phyloP scores from a whole-genome alignment of 768 basidiomycete species.

The Tricholoma sp. region DNA sequence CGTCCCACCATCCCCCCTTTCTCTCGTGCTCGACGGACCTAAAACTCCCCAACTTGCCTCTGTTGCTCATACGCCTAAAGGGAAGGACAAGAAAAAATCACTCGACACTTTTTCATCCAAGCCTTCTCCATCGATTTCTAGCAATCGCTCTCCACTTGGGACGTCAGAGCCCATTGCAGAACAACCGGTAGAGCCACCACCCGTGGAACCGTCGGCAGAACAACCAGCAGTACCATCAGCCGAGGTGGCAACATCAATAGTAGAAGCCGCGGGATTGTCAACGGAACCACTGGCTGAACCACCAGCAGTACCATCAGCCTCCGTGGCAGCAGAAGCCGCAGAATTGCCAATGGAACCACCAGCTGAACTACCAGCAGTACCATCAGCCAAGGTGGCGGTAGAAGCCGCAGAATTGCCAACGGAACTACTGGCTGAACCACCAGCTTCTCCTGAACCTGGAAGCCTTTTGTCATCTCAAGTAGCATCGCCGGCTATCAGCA shows the following conservation, averaged over 20 bases:
- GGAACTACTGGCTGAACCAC: neutral
- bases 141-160: conserved; percentile 15
- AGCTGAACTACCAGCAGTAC: conserved; percentile 1
- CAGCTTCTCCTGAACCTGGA: conserved; percentile 6
- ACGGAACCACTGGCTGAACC: neutral
- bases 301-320: neutral
- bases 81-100: conserved; percentile 15
- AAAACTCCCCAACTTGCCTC: neutral
- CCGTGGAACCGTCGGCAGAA: conserved; percentile 2
- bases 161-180: conserved; percentile 8
- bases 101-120: conserved; percentile 17
- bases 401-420: neutral
- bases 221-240: conserved; percentile 1
- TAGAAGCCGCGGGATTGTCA: neutral
- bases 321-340: neutral
- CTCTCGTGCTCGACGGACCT: neutral
- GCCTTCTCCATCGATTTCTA: conserved; percentile 16
- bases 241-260: too few species aligned
- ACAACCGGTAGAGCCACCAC: conserved; percentile 4
- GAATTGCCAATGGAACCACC: neutral
- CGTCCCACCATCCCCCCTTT: neutral
- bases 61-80: conserved; percentile 8
- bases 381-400: too few species aligned
- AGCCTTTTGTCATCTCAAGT: conserved; percentile 6
- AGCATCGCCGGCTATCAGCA: conserved; percentile 6